Evolutionary conservation across 2,329 filamentous ascomycete genomes (phyloP).

Genomic region (Neocucurbitaria cava): DNA sequence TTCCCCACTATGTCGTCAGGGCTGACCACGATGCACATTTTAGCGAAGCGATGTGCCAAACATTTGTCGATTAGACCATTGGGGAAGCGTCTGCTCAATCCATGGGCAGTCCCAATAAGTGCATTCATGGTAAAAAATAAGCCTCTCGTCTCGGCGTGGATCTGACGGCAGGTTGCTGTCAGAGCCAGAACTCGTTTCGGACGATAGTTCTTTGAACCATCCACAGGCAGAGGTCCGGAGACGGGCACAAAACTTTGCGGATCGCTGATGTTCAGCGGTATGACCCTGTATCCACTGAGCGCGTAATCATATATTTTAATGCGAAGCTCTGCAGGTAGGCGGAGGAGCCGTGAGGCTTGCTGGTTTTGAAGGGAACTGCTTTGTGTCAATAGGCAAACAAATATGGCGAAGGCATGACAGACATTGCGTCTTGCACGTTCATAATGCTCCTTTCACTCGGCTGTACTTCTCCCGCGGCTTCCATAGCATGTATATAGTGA

Average conservation of each 20-base stretch:
- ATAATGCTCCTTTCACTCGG: neutral
- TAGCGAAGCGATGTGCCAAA: neutral
- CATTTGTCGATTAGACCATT: neutral
- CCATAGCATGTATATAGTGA: too few species aligned
- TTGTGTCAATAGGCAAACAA: neutral
- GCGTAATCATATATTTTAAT: conserved; percentile 11
- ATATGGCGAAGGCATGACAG: neutral
- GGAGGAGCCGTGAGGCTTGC: conserved; percentile 8
- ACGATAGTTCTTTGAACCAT: neutral
- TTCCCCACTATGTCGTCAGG: neutral
- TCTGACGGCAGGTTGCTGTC: neutral
- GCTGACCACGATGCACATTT: neutral
- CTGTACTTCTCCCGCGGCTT: neutral
- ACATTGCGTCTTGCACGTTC: neutral
- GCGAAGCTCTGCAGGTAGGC: conserved; percentile 13
- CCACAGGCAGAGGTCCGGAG: too few species aligned
- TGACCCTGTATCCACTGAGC: neutral
- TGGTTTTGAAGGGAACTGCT: conserved; percentile 5
- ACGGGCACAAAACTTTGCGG: neutral
- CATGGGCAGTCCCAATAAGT: neutral
- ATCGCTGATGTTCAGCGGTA: neutral
- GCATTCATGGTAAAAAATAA: neutral
- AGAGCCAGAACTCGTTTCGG: neutral
- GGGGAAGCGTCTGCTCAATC: too few species aligned
- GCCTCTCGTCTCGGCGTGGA: conserved; percentile 1